Conservation (phyloP, 176 grass and related monocot genomes). For the Cocos nucifera region DNA sequence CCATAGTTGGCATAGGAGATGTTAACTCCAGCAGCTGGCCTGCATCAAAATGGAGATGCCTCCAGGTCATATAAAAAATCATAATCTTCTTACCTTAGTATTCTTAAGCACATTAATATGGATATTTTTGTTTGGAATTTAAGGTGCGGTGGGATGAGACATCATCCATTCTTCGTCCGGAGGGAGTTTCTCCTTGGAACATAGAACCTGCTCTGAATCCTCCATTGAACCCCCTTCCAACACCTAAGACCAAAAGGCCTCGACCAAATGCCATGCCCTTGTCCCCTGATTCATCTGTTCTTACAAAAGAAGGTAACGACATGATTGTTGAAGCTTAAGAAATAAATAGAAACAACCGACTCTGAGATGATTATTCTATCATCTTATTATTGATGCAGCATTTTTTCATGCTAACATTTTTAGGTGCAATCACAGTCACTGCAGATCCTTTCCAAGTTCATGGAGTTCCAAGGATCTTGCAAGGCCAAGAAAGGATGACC, state of each 20-base stretch:
- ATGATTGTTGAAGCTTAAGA: not conserved
- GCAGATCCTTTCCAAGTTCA: constrained; percentile 38
- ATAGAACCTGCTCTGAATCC: constrained; percentile 74
- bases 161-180: constrained; percentile 71
- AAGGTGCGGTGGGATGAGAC: constrained; percentile 94
- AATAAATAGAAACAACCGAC: too few relatives aligned
- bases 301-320: constrained; percentile 67
- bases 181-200: constrained; percentile 86
- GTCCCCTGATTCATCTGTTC: constrained; percentile 58
- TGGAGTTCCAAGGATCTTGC: constrained; percentile 51
- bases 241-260: constrained; percentile 60
- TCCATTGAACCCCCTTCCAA: constrained; percentile 67
- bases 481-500: constrained; percentile 60
- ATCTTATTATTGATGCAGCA: too few relatives aligned
- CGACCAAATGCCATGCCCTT: constrained; percentile 43
- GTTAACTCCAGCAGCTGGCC: constrained; percentile 53
- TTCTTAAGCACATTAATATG: not conserved
- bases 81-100: constrained; percentile 5
- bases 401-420: constrained; percentile 4
- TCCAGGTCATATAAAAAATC: constrained; percentile 36
- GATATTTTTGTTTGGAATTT: constrained; percentile 15
- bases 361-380: too few relatives aligned
- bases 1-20: constrained; percentile 79
- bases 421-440: constrained; percentile 33
- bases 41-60: constrained; percentile 76